These are phyloP conservation scores for Astragalus membranaceus DNA, from an alignment of 306 rosid species.

Conservation along the genomic window DNA sequence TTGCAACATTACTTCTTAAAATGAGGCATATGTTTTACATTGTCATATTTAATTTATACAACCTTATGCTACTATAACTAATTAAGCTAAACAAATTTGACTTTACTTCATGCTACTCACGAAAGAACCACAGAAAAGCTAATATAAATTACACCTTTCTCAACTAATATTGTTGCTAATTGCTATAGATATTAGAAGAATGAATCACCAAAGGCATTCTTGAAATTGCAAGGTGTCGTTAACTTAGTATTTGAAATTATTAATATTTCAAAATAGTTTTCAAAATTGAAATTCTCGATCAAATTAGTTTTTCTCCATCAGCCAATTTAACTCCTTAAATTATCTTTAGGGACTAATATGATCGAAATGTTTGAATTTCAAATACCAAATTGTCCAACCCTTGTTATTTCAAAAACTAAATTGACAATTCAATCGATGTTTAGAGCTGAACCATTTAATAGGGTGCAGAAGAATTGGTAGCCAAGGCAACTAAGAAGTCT, in stretches of 20 bases:
- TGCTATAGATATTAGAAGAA: background rate
- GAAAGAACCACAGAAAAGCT: background rate
- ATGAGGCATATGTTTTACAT: background rate
- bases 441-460: background rate
- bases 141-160: background rate
- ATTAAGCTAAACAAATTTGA: background rate
- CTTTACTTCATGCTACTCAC: background rate
- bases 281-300: too few relatives aligned
- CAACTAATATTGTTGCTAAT: background rate
- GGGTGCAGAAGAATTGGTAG: constrained; percentile 23
- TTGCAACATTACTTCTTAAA: background rate
- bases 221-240: background rate
- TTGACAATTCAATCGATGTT: too few relatives aligned
- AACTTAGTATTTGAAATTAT: too few relatives aligned
- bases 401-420: too few relatives aligned
- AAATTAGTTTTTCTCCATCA: too few relatives aligned
- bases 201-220: too few relatives aligned
- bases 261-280: too few relatives aligned
- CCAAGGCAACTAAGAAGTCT: constrained; percentile 55
- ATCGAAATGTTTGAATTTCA: too few relatives aligned
- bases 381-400: too few relatives aligned
- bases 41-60: background rate
- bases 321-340: too few relatives aligned
- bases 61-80: background rate
- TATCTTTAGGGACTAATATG: too few relatives aligned